Evolutionary conservation across 2,329 filamentous ascomycete species (phyloP), one percentile per base, ranked within the genome.

Genomic region (Pochonia chlamydosporia): DNA sequence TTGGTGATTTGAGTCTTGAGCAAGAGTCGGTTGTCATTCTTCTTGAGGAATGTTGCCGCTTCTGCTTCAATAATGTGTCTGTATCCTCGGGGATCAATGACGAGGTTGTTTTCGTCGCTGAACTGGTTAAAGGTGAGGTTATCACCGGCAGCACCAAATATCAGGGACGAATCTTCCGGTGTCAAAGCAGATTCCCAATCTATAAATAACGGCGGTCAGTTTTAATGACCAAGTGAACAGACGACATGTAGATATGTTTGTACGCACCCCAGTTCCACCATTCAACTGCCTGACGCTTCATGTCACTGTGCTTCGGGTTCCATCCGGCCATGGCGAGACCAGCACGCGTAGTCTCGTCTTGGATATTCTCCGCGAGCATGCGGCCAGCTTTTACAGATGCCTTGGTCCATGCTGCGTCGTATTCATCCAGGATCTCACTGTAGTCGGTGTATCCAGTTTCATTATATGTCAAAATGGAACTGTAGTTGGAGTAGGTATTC

Each of bases 121-220:
- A 74, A 85, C 49, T 82, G 75, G 50, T 81, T 75, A 54, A 81
- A 84, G 0, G 80, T 82, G 8, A 80, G 64, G 56, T 86, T 86
- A 39, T 78, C 72, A 2, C 70, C 74, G 1, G 77, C 72, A 13
- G 74, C 66, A 1, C 77, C 78, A 49, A 78, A 84, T 16, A 79
- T 63, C 23, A 79, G 66, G 1, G 75, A 76, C 18, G 71, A 75
- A 41, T 77, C 64, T 43, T 84, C 79, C 0, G 82, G 82, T 1
- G 73, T 62, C 50, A 47, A 76, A 2, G 78, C 72, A 36, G 73
- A 72, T 54, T 86, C 83, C 66, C 74, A 85, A 50, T 85, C 56
- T 57, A 24, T 2, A 16, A 4, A 18, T 11, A 33, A 8, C 31
- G 14, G 11, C 35, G 13, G 16, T 49, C 37, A 49, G 47, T 30